These are phyloP conservation scores for Magnaporthales sp. DNA, from an alignment of 2,329 filamentous ascomycete species.

Conservation along the genomic window DNA sequence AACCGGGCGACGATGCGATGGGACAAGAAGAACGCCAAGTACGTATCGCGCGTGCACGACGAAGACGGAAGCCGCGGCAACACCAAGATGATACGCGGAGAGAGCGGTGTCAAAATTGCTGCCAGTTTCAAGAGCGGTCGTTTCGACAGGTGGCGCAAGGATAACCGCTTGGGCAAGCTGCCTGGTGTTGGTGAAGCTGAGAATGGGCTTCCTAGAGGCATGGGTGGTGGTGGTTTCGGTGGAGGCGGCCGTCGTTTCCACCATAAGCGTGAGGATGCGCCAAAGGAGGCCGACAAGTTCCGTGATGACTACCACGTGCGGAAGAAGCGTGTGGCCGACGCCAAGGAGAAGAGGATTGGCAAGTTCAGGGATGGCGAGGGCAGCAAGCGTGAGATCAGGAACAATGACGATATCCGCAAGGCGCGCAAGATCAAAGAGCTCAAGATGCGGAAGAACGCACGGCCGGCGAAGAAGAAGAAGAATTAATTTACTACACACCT, in stretches of 20 bases:
- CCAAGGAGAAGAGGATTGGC: conserved; percentile 74
- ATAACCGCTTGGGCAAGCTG: conserved; percentile 69
- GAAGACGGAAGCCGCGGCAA: conserved; percentile 74
- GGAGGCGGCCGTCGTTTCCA: conserved; percentile 56
- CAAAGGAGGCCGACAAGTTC: conserved; percentile 88
- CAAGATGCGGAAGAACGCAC: conserved; percentile 78
- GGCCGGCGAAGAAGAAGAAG: conserved; percentile 45
- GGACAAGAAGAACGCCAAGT: conserved; percentile 96
- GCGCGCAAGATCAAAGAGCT: conserved; percentile 68
- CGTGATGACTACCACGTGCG: conserved; percentile 83
- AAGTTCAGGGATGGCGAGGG: conserved; percentile 65
- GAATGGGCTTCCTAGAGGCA: conserved; percentile 19
- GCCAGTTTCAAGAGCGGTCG: conserved; percentile 87
- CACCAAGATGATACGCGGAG: conserved; percentile 68
- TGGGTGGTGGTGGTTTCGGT: conserved; percentile 13
- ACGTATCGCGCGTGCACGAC: conserved; percentile 85
- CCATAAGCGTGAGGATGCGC: conserved; percentile 80
- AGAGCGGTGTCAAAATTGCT: conserved; percentile 92
- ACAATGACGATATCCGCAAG: conserved; percentile 76
- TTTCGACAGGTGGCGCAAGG: conserved; percentile 86
- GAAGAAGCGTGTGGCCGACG: conserved; percentile 84
- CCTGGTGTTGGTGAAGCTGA: conserved; percentile 81
- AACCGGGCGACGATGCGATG: conserved; percentile 70
- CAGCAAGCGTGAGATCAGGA: conserved; percentile 70
- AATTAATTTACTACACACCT: background rate